Conservation (phyloP, 106 monocot species). For the Apostasia ramifera region DNA sequence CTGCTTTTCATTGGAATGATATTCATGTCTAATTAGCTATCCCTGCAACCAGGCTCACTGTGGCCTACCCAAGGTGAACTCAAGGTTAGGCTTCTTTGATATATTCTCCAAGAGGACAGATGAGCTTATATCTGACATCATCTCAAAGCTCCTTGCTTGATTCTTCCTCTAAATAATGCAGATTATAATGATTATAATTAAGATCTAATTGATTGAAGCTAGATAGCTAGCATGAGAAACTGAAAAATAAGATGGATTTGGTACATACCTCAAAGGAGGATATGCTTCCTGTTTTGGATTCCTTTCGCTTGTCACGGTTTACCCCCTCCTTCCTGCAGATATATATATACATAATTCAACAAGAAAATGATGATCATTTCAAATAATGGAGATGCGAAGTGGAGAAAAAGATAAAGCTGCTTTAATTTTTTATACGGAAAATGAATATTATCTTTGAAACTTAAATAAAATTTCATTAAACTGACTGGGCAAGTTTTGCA, state of each 20-base stretch:
- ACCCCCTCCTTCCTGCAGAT: slow-evolving; percentile 18
- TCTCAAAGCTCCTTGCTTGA: slow-evolving; percentile 33
- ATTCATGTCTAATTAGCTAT: not conserved
- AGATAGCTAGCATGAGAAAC: too few relatives aligned
- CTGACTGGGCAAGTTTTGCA: too few relatives aligned
- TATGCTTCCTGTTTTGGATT: slow-evolving; percentile 7
- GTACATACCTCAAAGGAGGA: slow-evolving; percentile 18
- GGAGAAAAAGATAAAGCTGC: slow-evolving; percentile 9
- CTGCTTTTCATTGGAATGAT: not conserved
- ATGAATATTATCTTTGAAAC: slow-evolving; percentile 41
- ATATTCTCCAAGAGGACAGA: slow-evolving; percentile 33
- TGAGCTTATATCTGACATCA: slow-evolving; percentile 45
- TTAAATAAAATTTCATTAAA: too few relatives aligned
- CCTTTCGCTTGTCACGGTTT: slow-evolving; percentile 14
- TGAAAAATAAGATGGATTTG: not conserved
- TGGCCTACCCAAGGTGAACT: slow-evolving; percentile 82
- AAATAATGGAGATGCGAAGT: slow-evolving; percentile 11
- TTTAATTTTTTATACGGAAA: not conserved
- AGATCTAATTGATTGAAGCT: too few relatives aligned
- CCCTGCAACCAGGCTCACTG: slow-evolving; percentile 11
- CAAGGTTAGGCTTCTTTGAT: slow-evolving; percentile 66
- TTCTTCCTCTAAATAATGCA: not conserved
- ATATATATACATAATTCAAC: slow-evolving; percentile 11
- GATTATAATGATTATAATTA: not conserved
- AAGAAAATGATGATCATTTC: slow-evolving; percentile 26